Evolutionary conservation across 2,329 filamentous ascomycete species (phyloP), one percentile per base, ranked within the genome.

Genomic region (Myriosclerotinia curreyana): DNA sequence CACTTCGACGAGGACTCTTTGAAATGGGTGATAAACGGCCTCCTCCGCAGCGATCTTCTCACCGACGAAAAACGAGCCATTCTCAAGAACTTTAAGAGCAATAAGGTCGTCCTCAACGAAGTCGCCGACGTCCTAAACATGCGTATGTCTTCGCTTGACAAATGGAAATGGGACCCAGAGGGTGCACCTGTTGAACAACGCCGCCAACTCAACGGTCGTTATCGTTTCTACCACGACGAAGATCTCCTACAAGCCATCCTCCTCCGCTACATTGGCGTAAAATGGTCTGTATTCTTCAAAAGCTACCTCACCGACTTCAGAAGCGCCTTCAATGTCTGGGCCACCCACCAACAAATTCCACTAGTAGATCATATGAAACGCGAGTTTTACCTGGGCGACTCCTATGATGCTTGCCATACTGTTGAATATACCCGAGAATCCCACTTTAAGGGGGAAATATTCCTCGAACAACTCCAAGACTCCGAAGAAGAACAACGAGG

Each of bases 211-310:
- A 85, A 83, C 67, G 82, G 82, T 3, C 82, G 83, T 65, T 87
- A 86, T 70, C 77, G 83, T 2, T 80, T 86, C 34, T 85, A 80
- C 69, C 83, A 84, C 77, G 82, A 86, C 58, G 82, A 83, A 68
- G 84, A 87, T 66, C 75, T 84, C 38, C 77, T 84, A 5, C 80
- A 85, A 65, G 77, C 80, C 1, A 77, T 85, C 20, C 75, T 85
- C 14, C 71, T 85, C 2, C 80, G 84, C 22, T 82, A 80, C 65
- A 76, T 85, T 46, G 83, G 82, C 2, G 72, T 80, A 5, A 77
- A 76, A 59, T 84, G 81, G 79, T 77, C 79, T 3, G 77, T 31
- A 2, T 31, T 31, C 28, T 81, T 84, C 65, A 79, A 79, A 49
- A 42, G 66, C 1, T 71, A 69, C 0, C 78, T 83, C 53, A 68